Evolutionary conservation across 164 flowering plant genomes (phyloP), one percentile per base, ranked within the genome.

Genomic region (Sedum album): DNA sequence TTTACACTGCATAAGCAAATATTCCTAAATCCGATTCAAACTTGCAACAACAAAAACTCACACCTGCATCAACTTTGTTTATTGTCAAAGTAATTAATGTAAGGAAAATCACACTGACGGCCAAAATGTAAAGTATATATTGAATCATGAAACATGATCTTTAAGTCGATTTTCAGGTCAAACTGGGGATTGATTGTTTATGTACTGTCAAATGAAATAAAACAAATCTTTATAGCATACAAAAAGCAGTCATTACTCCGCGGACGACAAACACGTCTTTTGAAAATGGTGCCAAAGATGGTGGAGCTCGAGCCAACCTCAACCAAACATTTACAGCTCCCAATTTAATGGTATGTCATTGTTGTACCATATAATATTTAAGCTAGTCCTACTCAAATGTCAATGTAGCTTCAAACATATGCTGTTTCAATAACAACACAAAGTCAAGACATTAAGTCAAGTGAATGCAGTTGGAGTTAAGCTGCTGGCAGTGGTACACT

Each of bases 271-370:
- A 23, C 60, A 53, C 60, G 28, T 8, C 30, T 53, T 23, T 53
- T 53, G 15, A 53, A 53, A 53, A 53, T 23, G 60, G 28, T 21
- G 2, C 60, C 14, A 35, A 35, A 35, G 38, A 30, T 53, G 60
- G 60, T 53, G 60, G 60, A 53, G 28, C 60, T 53, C 60, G 60
- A 53, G 60, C 60, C 60, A 53, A 53, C 60, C 60, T 53, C 60
- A 10, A 53, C 60, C 60, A 53, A 53, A 53, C 60, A 53, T 21
- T 53, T 53, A 53, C 60, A 23, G 14, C 60, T 53, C 60, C 60
- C 60, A 53, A 53, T 21, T 53, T 53, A 53, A 53, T 53, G 60
- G 60, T 53, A 23, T 53, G 28, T 44, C 48, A 13, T 11, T 53
- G 25, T 23, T 53, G 28, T 53, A 23, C 28, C 11, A 21, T 53